Percentiles rank a stretch among this genome's conserved stretches.
Conservation (phyloP, 73 alveolate species). For the Stentor roeselii region DNA sequence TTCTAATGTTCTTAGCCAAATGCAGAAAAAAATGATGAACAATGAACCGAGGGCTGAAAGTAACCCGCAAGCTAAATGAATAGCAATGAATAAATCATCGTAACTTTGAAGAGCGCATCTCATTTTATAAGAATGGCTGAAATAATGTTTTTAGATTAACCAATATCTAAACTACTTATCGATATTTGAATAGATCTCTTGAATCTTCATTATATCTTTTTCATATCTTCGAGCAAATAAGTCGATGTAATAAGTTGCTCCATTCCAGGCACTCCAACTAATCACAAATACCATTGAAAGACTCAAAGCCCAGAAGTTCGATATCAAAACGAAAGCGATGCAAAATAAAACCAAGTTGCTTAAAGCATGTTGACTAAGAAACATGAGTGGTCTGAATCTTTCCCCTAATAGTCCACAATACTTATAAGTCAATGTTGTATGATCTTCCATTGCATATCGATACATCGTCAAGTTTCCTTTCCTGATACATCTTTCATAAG, state of each 20-base stretch:
- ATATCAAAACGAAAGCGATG: not conserved
- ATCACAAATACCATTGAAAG: not conserved
- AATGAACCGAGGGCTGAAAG: not conserved
- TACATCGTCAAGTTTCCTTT: not conserved
- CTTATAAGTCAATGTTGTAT: not conserved
- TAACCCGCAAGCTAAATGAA: not conserved
- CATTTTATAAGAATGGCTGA: no score
- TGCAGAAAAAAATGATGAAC: not conserved
- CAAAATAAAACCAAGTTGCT: not conserved
- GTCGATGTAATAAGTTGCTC: conserved; percentile 26
- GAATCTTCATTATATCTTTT: not conserved
- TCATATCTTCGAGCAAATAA: not conserved
- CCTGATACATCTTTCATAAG: not conserved
- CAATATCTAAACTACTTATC: not conserved
- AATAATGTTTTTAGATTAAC: no score
- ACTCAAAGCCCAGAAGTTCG: conserved; percentile 7
- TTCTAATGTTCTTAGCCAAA: no score
- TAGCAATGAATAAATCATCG: no score
- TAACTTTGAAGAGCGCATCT: no score
- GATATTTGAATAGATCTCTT: not conserved
- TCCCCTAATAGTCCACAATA: conserved; percentile 13
- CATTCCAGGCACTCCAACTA: conserved; percentile 19
- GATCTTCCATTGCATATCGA: not conserved
- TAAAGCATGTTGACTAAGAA: not conserved
- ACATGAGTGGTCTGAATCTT: conserved; percentile 22